Percentiles rank a stretch among this genome's conserved stretches.
Evolutionary conservation across 768 basidiomycete genomes (phyloP).

Genomic region (Mycena kentingensis): DNA sequence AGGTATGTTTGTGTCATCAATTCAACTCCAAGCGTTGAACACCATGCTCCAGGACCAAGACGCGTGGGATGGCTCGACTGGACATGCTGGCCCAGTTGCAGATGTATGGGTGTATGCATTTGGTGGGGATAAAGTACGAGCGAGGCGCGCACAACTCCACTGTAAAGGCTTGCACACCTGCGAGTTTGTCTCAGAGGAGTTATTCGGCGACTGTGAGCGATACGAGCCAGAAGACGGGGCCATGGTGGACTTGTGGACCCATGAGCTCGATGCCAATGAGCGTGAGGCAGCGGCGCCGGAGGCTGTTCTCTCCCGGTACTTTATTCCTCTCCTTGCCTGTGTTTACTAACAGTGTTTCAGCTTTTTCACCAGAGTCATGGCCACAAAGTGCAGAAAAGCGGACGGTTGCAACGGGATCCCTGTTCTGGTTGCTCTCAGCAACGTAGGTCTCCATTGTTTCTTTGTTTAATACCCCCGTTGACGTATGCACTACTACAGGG

Average conservation of each 20-base stretch:
- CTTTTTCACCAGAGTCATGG: not conserved
- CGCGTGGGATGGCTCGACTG: not conserved
- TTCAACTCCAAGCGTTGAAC: not conserved
- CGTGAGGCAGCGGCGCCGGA: slow-evolving; percentile 5
- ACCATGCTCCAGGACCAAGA: not conserved
- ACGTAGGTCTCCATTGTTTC: not conserved
- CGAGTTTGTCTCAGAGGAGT: not conserved
- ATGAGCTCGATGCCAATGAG: slow-evolving; percentile 9
- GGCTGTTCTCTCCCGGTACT: not conserved
- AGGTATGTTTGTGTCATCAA: not conserved
- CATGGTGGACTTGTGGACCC: slow-evolving; percentile 9
- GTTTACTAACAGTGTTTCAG: not conserved
- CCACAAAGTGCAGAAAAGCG: slow-evolving; percentile 1
- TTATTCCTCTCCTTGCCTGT: not conserved
- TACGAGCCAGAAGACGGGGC: slow-evolving; percentile 6
- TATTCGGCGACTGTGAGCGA: slow-evolving; percentile 3
- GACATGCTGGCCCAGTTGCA: not conserved
- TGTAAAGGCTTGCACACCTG: slow-evolving; percentile 8
- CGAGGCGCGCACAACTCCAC: not conserved
- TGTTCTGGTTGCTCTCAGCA: not conserved
- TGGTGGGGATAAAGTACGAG: not conserved
- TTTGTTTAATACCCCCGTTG: no score
- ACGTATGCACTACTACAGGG: not conserved
- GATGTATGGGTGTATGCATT: slow-evolving; percentile 1
- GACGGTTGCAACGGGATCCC: slow-evolving; percentile 7